Evolutionary conservation across 441 rosid species (phyloP).

Genomic region (Gossypium schwendimanii): DNA sequence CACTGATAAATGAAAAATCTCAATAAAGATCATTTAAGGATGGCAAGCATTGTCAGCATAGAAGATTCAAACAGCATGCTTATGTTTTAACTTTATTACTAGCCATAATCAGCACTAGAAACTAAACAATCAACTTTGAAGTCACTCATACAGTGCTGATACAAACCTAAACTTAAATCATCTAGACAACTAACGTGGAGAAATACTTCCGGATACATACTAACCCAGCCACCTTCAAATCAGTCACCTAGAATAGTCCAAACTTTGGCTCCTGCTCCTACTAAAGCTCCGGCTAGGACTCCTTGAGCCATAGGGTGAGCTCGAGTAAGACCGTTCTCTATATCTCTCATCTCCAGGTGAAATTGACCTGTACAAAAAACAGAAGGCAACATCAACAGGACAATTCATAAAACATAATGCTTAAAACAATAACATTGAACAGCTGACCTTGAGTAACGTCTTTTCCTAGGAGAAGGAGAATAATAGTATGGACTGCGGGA

Average conservation of each 20-base stretch:
- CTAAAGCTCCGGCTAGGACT: slow-evolving; percentile 38
- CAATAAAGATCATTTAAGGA: background rate
- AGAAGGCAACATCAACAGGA: background rate
- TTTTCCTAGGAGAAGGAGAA: slow-evolving; percentile 42
- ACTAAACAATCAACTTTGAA: background rate
- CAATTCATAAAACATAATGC: background rate
- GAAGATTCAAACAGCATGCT: background rate
- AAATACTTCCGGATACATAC: background rate
- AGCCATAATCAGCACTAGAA: background rate
- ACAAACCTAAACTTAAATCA: background rate
- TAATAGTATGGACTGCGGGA: slow-evolving; percentile 47
- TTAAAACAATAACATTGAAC: background rate
- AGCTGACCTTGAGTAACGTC: slow-evolving; percentile 39
- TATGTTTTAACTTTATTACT: background rate
- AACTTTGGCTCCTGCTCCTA: slow-evolving; percentile 37
- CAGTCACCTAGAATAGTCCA: slow-evolving; percentile 38
- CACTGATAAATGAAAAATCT: background rate
- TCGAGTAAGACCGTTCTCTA: slow-evolving; percentile 42
- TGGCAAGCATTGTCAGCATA: background rate
- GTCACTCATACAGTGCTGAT: background rate
- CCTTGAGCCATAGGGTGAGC: slow-evolving; percentile 44
- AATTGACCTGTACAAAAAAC: slow-evolving; percentile 38
- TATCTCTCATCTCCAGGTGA: slow-evolving; percentile 48
- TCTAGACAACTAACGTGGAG: background rate
- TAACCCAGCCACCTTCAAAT: background rate